Evolutionary conservation across 495 filamentous ascomycete genomes (phyloP).

Genomic region (Podospora pseudoanserina): DNA sequence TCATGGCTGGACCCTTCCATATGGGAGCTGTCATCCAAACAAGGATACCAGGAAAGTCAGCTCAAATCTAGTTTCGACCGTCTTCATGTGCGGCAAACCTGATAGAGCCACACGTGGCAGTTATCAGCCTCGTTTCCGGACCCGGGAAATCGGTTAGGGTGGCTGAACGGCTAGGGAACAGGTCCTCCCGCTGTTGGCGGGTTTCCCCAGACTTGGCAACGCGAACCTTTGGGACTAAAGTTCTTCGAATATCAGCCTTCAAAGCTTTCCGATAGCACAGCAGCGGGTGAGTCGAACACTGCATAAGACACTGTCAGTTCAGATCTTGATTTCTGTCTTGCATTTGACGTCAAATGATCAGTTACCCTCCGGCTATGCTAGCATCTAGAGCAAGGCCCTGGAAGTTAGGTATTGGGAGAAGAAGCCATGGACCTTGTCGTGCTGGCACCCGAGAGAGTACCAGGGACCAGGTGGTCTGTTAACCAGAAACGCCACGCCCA

Average conservation of each 20-base stretch:
- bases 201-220: background rate
- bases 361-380: background rate
- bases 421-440: too few species aligned
- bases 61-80: background rate
- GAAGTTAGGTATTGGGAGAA: background rate
- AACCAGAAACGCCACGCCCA: too few species aligned
- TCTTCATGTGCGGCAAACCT: background rate
- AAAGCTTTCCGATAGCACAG: background rate
- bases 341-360: background rate
- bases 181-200: background rate
- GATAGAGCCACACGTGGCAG: background rate
- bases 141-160: background rate
- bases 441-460: too few species aligned
- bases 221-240: background rate
- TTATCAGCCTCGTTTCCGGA: background rate
- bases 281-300: background rate
- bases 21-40: background rate
- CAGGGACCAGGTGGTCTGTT: too few species aligned
- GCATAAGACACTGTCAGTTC: background rate
- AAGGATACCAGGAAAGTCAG: background rate
- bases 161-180: background rate
- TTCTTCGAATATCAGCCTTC: background rate
- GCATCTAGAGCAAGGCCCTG: background rate
- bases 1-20: too few species aligned
- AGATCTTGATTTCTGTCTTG: background rate